These are phyloP conservation scores for Sedum album DNA, from an alignment of 164 flowering plant genomes.

Conservation along the genomic window DNA sequence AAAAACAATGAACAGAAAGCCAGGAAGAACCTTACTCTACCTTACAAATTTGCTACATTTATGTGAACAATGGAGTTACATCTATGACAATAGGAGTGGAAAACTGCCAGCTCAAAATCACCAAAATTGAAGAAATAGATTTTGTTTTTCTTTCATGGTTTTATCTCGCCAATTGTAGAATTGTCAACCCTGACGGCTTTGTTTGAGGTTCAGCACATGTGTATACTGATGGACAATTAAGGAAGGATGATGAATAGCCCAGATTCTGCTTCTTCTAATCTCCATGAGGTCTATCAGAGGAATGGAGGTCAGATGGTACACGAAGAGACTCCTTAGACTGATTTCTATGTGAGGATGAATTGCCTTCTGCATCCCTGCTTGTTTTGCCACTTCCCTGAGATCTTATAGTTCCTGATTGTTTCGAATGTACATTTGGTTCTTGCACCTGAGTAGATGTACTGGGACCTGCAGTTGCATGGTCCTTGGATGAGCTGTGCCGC, in stretches of 20 bases:
- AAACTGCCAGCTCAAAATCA: not conserved
- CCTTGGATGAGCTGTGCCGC: slow-evolving; percentile 67
- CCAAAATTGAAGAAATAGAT: too few relatives aligned
- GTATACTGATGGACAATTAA: too few relatives aligned
- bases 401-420: slow-evolving; percentile 39
- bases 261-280: not conserved
- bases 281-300: not conserved
- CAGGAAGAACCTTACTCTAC: too few relatives aligned
- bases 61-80: not conserved
- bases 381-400: slow-evolving; percentile 49
- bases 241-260: too few relatives aligned
- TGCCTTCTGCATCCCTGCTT: slow-evolving; percentile 25
- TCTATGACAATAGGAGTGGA: not conserved
- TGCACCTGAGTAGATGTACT: slow-evolving; percentile 16
- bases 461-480: slow-evolving; percentile 31
- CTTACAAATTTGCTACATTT: not conserved
- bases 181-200: too few relatives aligned
- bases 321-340: slow-evolving; percentile 73
- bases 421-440: slow-evolving; percentile 44
- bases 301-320: slow-evolving; percentile 31
- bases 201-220: too few relatives aligned
- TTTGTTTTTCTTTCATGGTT: too few relatives aligned
- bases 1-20: too few relatives aligned
- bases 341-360: slow-evolving; percentile 53
- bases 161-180: too few relatives aligned